Percentiles rank a stretch among this genome's conserved stretches.
phyloP scores from a whole-genome alignment of 140 eudicot species.

The Cichorium intybus region DNA sequence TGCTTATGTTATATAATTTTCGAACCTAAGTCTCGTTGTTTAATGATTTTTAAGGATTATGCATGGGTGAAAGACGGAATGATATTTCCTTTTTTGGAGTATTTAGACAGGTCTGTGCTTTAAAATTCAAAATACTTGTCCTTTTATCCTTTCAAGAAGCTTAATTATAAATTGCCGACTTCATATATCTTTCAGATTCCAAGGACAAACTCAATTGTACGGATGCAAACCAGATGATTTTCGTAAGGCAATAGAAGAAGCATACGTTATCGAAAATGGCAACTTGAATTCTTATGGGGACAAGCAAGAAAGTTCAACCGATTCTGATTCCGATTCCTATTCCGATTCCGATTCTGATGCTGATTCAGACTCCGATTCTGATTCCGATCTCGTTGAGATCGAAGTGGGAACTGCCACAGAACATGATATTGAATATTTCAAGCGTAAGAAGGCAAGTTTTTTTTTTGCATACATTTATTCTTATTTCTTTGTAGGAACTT shows the following conservation, averaged over 20 bases:
- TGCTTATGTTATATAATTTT: background rate
- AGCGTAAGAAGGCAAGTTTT: conserved; percentile 51
- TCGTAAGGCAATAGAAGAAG: conserved; percentile 85
- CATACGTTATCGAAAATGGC: conserved; percentile 56
- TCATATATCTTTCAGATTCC: conserved; percentile 50
- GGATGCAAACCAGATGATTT: conserved; percentile 78
- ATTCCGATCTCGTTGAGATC: conserved; percentile 29
- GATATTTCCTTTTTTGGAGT: conserved; percentile 80
- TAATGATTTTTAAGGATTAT: conserved; percentile 69
- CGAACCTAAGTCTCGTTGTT: background rate
- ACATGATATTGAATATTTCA: conserved; percentile 35
- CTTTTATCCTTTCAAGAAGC: background rate
- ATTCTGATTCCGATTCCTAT: background rate
- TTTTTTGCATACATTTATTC: background rate
- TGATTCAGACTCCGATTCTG: background rate
- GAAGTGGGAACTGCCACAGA: conserved; percentile 49
- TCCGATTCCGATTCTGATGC: background rate
- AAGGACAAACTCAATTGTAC: conserved; percentile 76
- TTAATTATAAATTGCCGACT: background rate
- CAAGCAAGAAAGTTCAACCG: conserved; percentile 28
- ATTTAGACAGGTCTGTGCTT: conserved; percentile 61
- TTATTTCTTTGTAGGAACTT: background rate
- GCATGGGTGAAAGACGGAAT: conserved; percentile 92
- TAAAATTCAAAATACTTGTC: conserved; percentile 5
- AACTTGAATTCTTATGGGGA: conserved; percentile 25